Base-by-base conservation (phyloP, 371 early-diverging fungal genomes). In the Mucor plumbeus region DNA sequence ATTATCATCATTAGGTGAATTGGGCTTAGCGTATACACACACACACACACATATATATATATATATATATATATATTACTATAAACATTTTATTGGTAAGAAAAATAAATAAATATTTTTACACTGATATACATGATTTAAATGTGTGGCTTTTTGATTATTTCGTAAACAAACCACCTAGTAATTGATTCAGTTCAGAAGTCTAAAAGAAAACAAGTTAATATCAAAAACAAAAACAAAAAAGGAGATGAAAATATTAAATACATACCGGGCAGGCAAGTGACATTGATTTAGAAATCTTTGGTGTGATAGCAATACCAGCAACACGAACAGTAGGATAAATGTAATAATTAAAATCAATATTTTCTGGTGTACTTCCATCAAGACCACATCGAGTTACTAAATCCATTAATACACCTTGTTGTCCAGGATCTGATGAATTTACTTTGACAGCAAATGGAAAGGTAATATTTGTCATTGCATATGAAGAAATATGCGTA, bases 291-390 rank as follows among this genome's bases (percentile, higher is more conserved):
- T 78, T 68, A 1, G 70, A 64, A 53, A 85, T 73, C 26, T 77
- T 76, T 54, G 78, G 79, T 26, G 76, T 76, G 57, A 85, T 81
- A 47, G 67, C 43, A 68, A 85, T 81, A 33, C 75, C 78, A 41
- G 76, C 58, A 47, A 85, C 69, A 61, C 71, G 75, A 59, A 85
- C 69, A 17, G 82, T 83, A 43, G 82, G 76, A 33, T 73, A 74
- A 48, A 88, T 70, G 40, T 83, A 80, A 57, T 86, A 86, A 64
- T 84, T 73, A 62, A 88, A 76, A 7, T 80, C 71, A 15, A 88
- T 69, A 3, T 74, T 61, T 31, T 57, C 43, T 5, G 58, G 39
- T 1, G 68, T 21, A 21, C 81, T 79, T 6, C 75, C 76, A 15
- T 67, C 41, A 4, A 83, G 21, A 15, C 87, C 87, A 67, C 88